Base-by-base conservation (phyloP, 2,329 filamentous ascomycete species). In the Trichoderma sp. region DNA sequence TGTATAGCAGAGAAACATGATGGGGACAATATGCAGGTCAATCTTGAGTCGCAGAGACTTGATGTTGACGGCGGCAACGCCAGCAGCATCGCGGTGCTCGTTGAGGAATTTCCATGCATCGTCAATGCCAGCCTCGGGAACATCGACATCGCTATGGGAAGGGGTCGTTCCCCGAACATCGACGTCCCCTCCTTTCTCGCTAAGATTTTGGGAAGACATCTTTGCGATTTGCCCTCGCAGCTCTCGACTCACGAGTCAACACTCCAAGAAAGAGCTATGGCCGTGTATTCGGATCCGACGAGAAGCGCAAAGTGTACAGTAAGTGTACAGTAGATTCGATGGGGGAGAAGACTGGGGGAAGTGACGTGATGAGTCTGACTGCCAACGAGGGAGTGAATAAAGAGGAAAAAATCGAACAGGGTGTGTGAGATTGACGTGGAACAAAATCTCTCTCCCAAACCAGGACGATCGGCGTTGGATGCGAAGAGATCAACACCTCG, bases 1-100 rank as follows among this genome's bases (percentile, higher is more conserved):
- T n/a, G 86, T 86, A 76, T 91, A 91, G 76, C 85, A 87, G 58
- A 84, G 79, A 73, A 90, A 90, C 86, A 90, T 89, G 68, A 90
- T 82, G 0, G 89, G 89, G 39, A 91, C 82, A 68, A 91, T 88
- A 63, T 83, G 85, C 81, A 82, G 86, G 76, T 91, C 88, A 63
- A 91, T 85, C 78, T 86, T 89, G 73, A 85, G 84, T 5, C 87
- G 81, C 57, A 90, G 78, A 2, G 79, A 79, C 73, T 80, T 80
- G 61, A 88, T 79, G 73, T 87, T 79, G 43, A 85, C 79, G 2
- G 75, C 74, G 61, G 75, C 78, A 60, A 79, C 78, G 18, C 76
- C 79, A 56, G 76, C 77, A 21, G 79, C 78, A 74, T 84, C 78
- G 32, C 82, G 82, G 72, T 86, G 83, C 32, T 79, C 72, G 66